phyloP scores from a whole-genome alignment of 106 monocot species.

The Acanthochlamys bracteata region DNA sequence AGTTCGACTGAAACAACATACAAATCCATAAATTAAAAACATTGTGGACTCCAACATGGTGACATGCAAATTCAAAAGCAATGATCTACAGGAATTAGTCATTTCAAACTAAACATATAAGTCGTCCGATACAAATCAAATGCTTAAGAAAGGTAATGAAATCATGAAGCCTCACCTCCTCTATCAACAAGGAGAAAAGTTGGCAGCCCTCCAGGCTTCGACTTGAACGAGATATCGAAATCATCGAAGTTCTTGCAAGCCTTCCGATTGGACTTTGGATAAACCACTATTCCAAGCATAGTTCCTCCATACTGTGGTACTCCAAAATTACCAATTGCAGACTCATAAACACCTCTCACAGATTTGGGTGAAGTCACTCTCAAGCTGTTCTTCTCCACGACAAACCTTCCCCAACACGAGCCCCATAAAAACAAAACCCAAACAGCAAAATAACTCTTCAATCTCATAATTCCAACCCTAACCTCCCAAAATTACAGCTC shows the following conservation, averaged over 20 bases:
- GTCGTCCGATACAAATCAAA: too few relatives aligned
- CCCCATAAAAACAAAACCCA: conserved; percentile 40
- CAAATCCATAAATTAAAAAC: too few relatives aligned
- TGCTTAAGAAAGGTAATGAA: too few relatives aligned
- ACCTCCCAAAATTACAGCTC: too few relatives aligned
- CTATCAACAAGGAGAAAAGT: conserved; percentile 63
- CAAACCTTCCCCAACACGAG: conserved; percentile 34
- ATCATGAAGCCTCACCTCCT: conserved; percentile 37
- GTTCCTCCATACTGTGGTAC: conserved; percentile 72
- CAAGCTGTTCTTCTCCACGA: conserved; percentile 81
- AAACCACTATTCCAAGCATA: conserved; percentile 52
- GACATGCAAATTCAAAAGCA: too few relatives aligned
- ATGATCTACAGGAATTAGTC: too few relatives aligned
- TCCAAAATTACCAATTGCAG: conserved; percentile 70
- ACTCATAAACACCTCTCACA: conserved; percentile 52
- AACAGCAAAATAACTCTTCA: conserved; percentile 18
- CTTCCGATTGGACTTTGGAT: conserved; percentile 52
- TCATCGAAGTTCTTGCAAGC: conserved; percentile 48
- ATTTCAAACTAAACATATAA: too few relatives aligned
- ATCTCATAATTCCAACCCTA: conserved; percentile 21
- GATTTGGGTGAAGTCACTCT: conserved; percentile 55
- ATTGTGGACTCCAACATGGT: too few relatives aligned
- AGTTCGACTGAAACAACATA: too few relatives aligned
- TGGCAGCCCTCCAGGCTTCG: conserved; percentile 54
- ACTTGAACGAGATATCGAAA: conserved; percentile 40